phyloP scores from a whole-genome alignment of 352 stramenopile genomes.

The Globisporangium solare region DNA sequence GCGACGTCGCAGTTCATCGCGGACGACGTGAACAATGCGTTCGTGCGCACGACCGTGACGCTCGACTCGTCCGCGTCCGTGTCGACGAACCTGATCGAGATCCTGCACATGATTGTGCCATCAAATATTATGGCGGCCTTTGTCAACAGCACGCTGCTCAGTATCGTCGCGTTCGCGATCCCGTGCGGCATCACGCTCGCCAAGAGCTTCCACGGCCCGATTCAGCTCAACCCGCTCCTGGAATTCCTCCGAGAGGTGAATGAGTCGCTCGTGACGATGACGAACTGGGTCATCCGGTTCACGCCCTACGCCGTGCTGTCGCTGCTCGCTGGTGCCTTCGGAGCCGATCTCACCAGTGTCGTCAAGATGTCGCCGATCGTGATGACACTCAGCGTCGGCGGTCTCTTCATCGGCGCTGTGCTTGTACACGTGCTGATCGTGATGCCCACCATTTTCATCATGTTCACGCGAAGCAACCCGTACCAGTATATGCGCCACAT shows the following conservation, averaged over 20 bases:
- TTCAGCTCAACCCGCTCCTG: constrained; percentile 70
- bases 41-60: constrained; percentile 38
- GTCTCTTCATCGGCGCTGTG: constrained; percentile 33
- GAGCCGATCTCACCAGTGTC: constrained; percentile 26
- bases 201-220: constrained; percentile 63
- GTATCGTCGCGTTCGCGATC: constrained; percentile 68
- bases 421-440: constrained; percentile 63
- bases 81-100: constrained; percentile 57
- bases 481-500: constrained; percentile 71
- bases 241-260: constrained; percentile 80
- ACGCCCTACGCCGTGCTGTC: constrained; percentile 69
- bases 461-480: constrained; percentile 62
- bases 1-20: constrained; percentile 46
- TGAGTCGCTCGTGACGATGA: constrained; percentile 73
- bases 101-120: constrained; percentile 60
- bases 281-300: constrained; percentile 66
- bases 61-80: constrained; percentile 37
- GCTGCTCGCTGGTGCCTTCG: constrained; percentile 62
- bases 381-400: constrained; percentile 41
- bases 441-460: constrained; percentile 47
- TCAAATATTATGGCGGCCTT: constrained; percentile 74
- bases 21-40: constrained; percentile 50
- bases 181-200: constrained; percentile 57
- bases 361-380: constrained; percentile 38
- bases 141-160: constrained; percentile 56